phyloP scores from a whole-genome alignment of 192 early-diverging fungal species.

The Thamnidium elegans region DNA sequence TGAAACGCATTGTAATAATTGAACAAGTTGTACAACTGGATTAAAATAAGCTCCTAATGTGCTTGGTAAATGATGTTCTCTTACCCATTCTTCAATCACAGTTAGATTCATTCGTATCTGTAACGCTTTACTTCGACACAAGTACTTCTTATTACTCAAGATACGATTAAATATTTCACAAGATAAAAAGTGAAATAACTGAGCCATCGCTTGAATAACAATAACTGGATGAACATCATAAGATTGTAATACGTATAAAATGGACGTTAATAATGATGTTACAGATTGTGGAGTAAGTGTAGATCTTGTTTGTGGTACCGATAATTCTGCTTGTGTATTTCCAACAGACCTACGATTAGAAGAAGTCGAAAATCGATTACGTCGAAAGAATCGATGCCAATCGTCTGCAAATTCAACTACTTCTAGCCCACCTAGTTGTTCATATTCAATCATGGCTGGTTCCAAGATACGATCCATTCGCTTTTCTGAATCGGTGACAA shows the following conservation, averaged over 20 bases:
- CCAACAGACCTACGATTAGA: not conserved
- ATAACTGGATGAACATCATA: constrained; percentile 77
- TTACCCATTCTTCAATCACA: constrained; percentile 82
- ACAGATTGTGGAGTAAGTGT: constrained; percentile 2
- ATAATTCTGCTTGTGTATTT: too few species aligned
- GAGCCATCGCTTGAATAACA: constrained; percentile 65
- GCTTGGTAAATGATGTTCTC: constrained; percentile 48
- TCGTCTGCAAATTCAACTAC: constrained; percentile 57
- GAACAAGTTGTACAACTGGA: constrained; percentile 77
- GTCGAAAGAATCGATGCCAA: constrained; percentile 40
- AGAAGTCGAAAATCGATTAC: not conserved
- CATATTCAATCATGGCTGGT: constrained; percentile 64
- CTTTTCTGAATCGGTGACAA: constrained; percentile 62
- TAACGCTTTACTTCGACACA: constrained; percentile 77
- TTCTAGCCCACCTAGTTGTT: constrained; percentile 64
- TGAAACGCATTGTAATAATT: constrained; percentile 79
- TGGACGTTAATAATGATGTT: constrained; percentile 50
- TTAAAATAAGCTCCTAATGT: constrained; percentile 47
- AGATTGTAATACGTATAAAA: constrained; percentile 62
- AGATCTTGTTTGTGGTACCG: not conserved
- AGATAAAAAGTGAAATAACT: constrained; percentile 76
- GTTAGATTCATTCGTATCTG: constrained; percentile 84
- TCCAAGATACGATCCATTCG: constrained; percentile 68
- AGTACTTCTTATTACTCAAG: constrained; percentile 67
- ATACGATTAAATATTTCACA: constrained; percentile 85